Base-by-base conservation (phyloP, 306 rosid genomes). In the Senna tora region DNA sequence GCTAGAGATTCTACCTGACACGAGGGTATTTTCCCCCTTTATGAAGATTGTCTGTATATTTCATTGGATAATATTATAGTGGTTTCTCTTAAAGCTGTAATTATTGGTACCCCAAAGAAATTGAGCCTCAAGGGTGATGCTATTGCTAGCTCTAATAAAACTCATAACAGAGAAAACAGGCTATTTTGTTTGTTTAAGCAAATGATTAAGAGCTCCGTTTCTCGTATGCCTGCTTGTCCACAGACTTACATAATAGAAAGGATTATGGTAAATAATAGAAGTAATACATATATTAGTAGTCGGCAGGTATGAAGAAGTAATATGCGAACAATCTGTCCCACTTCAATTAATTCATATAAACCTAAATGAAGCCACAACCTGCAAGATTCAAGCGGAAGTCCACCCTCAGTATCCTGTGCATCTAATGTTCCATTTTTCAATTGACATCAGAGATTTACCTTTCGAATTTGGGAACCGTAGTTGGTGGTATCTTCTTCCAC, bases 341-440 rank as follows among this genome's bases (percentile, higher is more conserved):
- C 17, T 4, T 9, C n/a, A 17, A 54, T 74, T 30, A 80, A 74
- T 25, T 88, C 86, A 93, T 39, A 56, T 74, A 75, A 93, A 93
- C 68, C 65, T 67, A 65, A 93, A 93, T 47, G 97, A 93, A 75
- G 80, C 62, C 45, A 93, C 91, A 5, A 82, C 93, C 97, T 93
- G 92, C 92, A 82, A 59, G 80, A 76, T 61, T 54, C 77, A 82
- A 86, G 32, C 16, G 15, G 57, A 72, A 49, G 39, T 28, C 46
- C 49, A 52, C 54, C 53, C 64, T 74, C 64, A 74, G 30, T 25
- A 25, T 25, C 30, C 30, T 25, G 30, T 25, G 3, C 30, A n/a
- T n/a, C 30, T 25, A 25, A 25, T 25, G 30, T 25, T 25, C 30
- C 2, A 25, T 25, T 25, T 25, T 25, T 25, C 30, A 1, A 25